Percentiles rank a stretch among this genome's conserved stretches.
These are phyloP conservation scores for Eucalyptus polyanthemos DNA, from an alignment of 345 rosid species.

Conservation along the genomic window DNA sequence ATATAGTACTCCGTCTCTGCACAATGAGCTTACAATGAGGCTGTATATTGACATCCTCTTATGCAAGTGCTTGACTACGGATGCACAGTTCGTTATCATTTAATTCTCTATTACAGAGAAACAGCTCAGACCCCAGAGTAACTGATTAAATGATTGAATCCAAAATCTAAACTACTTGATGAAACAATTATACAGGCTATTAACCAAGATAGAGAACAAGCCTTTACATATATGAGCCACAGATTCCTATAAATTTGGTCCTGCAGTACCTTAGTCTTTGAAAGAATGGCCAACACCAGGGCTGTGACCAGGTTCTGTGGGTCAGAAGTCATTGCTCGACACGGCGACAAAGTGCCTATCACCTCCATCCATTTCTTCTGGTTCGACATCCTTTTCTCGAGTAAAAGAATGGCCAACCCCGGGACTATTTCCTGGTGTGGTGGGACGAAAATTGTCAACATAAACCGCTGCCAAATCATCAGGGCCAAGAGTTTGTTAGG, in stretches of 20 bases:
- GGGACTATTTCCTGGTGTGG: not conserved
- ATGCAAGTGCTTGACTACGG: not conserved
- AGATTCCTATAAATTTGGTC: not conserved
- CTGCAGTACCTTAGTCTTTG: not conserved
- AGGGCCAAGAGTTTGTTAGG: not conserved
- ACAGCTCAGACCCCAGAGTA: not conserved
- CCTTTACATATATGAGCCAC: not conserved
- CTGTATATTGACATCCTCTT: not conserved
- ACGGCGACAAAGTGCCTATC: too few relatives aligned
- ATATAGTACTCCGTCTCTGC: not conserved
- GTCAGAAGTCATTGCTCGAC: constrained; percentile 7
- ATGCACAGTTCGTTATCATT: not conserved
- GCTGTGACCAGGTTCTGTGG: constrained; percentile 26
- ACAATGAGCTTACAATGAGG: not conserved
- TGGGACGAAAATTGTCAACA: not conserved
- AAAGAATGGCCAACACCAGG: constrained; percentile 23
- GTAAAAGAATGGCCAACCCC: not conserved
- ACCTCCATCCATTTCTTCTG: not conserved
- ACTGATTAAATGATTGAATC: not conserved
- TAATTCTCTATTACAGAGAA: not conserved
- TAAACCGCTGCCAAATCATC: not conserved
- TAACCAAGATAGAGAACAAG: not conserved
- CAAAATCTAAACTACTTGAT: not conserved
- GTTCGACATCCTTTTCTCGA: not conserved
- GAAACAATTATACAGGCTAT: not conserved